phyloP scores from a whole-genome alignment of 2,329 filamentous ascomycete genomes.

The Trichothecium roseum region DNA sequence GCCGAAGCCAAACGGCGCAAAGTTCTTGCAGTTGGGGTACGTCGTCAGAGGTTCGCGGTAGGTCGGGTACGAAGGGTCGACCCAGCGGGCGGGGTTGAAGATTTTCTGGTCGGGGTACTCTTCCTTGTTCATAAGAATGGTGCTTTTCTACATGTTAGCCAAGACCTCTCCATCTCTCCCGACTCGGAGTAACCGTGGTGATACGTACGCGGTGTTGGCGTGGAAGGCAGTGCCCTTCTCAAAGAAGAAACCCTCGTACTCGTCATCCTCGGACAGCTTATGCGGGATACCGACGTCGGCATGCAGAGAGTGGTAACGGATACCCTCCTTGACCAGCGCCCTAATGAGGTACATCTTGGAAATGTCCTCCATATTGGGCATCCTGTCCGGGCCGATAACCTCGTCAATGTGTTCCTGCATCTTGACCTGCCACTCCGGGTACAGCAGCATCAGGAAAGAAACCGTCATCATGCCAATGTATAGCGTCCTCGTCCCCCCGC shows the following conservation, averaged over 20 bases:
- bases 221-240: slow-evolving; percentile 40
- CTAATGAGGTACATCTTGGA: slow-evolving; percentile 24
- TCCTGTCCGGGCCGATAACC: slow-evolving; percentile 20
- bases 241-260: slow-evolving; percentile 42
- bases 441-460: slow-evolving; percentile 15
- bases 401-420: slow-evolving; percentile 28
- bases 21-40: slow-evolving; percentile 28
- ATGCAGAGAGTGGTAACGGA: slow-evolving; percentile 41
- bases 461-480: slow-evolving; percentile 16
- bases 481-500: slow-evolving; percentile 25
- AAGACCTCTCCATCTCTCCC: not conserved
- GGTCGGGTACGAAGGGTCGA: slow-evolving; percentile 24
- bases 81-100: slow-evolving; percentile 29
- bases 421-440: slow-evolving; percentile 20
- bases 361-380: slow-evolving; percentile 24
- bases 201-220: slow-evolving; percentile 16
- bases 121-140: slow-evolving; percentile 31
- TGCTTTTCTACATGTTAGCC: slow-evolving; percentile 22
- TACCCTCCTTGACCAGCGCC: slow-evolving; percentile 30
- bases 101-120: slow-evolving; percentile 25
- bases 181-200: not conserved
- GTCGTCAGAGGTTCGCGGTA: slow-evolving; percentile 26
- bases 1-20: slow-evolving; percentile 41
- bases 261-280: slow-evolving; percentile 37
- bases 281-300: slow-evolving; percentile 33